A percentile compares a stretch with the other conserved stretches of the same genome.
These are phyloP conservation scores for Epicoccum sorghinum DNA, from an alignment of 2,329 filamentous ascomycete species.

Conservation along the genomic window DNA sequence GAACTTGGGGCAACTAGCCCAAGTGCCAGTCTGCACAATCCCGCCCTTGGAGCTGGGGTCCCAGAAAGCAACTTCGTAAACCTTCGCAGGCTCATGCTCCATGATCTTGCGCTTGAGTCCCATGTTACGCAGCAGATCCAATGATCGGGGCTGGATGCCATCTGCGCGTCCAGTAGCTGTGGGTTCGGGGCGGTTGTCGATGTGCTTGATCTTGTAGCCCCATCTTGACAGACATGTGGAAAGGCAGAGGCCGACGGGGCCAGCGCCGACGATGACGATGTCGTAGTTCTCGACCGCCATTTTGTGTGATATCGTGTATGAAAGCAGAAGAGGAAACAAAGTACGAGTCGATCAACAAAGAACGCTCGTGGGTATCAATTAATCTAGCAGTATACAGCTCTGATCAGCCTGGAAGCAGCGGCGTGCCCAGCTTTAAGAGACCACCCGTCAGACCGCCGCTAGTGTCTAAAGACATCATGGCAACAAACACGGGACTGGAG, in stretches of 20 bases:
- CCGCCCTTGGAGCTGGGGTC: constrained; percentile 61
- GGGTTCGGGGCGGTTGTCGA: constrained; percentile 86
- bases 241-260: constrained; percentile 85
- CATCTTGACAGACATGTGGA: constrained; percentile 88
- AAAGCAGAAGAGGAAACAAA: background rate
- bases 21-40: constrained; percentile 68
- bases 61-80: constrained; percentile 75
- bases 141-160: constrained; percentile 87
- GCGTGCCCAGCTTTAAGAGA: constrained; percentile 22
- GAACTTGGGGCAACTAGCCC: constrained; percentile 88
- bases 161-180: constrained; percentile 87
- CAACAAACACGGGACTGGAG: constrained; percentile 32
- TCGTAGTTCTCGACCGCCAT: constrained; percentile 61
- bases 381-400: constrained; percentile 2
- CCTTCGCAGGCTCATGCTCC: constrained; percentile 83
- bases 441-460: constrained; percentile 20
- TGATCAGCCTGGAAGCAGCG: constrained; percentile 9
- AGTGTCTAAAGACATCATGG: constrained; percentile 29
- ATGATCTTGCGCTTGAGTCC: constrained; percentile 87
- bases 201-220: constrained; percentile 95
- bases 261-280: constrained; percentile 84
- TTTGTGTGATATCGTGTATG: constrained; percentile 1
- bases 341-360: constrained; percentile 5
- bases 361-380: constrained; percentile 17
- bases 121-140: constrained; percentile 88